These are phyloP conservation scores for Hymenotorrendiella dingleyae DNA, from an alignment of 2,329 filamentous ascomycete genomes.

Conservation along the genomic window DNA sequence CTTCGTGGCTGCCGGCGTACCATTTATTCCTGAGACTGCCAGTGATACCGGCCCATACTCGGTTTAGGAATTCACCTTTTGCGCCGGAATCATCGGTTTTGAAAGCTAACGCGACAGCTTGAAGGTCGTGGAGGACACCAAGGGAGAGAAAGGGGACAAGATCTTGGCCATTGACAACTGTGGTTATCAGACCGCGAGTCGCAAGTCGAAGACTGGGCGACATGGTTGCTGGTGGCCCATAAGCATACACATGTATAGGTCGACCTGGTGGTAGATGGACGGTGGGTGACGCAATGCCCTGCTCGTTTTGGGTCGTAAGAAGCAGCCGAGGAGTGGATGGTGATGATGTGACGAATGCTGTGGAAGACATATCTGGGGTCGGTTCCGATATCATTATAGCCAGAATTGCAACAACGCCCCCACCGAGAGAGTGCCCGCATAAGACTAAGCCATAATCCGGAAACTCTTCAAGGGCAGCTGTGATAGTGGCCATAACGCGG, in stretches of 20 bases:
- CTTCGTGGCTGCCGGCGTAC: constrained; percentile 40
- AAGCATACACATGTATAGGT: constrained; percentile 74
- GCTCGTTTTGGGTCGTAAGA: constrained; percentile 49
- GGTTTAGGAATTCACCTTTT: constrained; percentile 58
- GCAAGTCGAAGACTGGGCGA: constrained; percentile 62
- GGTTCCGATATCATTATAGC: constrained; percentile 48
- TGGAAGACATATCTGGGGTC: constrained; percentile 33
- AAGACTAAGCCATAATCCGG: constrained; percentile 50
- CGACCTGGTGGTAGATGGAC: constrained; percentile 58
- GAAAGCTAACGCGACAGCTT: constrained; percentile 65
- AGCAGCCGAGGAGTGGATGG: constrained; percentile 65
- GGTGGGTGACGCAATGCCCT: constrained; percentile 25
- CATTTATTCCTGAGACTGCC: constrained; percentile 57
- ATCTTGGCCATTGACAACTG: constrained; percentile 66
- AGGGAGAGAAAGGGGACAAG: constrained; percentile 69
- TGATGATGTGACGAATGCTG: constrained; percentile 53
- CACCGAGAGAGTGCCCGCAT: constrained; percentile 50
- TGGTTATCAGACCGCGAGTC: constrained; percentile 70
- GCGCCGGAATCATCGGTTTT: constrained; percentile 64
- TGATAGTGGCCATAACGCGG: constrained; percentile 46
- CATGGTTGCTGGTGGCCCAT: constrained; percentile 69
- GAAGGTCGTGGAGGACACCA: constrained; percentile 68
- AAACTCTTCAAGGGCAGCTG: constrained; percentile 47
- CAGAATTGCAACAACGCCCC: constrained; percentile 48
- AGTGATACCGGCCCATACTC: constrained; percentile 60